Evolutionary conservation across 1,139 yeast genomes (phyloP).

Genomic region (Taphrina wiesneri): DNA sequence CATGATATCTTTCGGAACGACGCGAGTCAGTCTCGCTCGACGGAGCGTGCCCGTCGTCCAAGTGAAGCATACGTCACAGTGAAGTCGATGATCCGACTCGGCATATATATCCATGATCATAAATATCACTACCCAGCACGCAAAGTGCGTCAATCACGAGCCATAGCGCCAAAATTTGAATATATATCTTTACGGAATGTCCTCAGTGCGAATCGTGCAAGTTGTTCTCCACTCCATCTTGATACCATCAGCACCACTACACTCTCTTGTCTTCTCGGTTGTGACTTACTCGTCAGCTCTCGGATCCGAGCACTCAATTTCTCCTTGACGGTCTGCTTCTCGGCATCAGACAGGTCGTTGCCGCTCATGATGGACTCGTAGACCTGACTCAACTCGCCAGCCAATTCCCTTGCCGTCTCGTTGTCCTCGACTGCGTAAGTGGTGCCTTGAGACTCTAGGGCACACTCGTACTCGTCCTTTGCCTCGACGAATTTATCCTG

Average conservation of each 20-base stretch:
- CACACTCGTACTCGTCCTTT: slow-evolving; percentile 28
- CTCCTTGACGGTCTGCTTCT: slow-evolving; percentile 32
- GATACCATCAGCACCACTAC: background rate
- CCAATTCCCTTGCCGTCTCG: slow-evolving; percentile 25
- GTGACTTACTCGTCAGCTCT: slow-evolving; percentile 9
- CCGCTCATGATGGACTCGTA: slow-evolving; percentile 22
- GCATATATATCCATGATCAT: background rate
- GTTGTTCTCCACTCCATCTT: slow-evolving; percentile 31
- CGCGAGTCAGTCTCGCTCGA: background rate
- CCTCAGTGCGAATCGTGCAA: slow-evolving; percentile 25
- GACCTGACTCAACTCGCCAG: slow-evolving; percentile 14
- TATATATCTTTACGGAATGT: background rate
- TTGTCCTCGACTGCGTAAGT: slow-evolving; percentile 32
- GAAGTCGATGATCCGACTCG: background rate
- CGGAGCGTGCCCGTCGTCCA: background rate
- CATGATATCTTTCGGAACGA: background rate
- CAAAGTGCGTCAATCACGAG: background rate
- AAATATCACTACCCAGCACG: background rate
- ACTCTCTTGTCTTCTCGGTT: background rate
- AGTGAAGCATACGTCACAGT: background rate
- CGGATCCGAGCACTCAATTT: slow-evolving; percentile 23
- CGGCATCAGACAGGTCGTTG: slow-evolving; percentile 8
- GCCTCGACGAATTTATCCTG: slow-evolving; percentile 31
- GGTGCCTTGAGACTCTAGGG: slow-evolving; percentile 26
- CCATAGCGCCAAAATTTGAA: background rate